Conservation (phyloP, 345 rosid species). For the Heritiera fomes region DNA sequence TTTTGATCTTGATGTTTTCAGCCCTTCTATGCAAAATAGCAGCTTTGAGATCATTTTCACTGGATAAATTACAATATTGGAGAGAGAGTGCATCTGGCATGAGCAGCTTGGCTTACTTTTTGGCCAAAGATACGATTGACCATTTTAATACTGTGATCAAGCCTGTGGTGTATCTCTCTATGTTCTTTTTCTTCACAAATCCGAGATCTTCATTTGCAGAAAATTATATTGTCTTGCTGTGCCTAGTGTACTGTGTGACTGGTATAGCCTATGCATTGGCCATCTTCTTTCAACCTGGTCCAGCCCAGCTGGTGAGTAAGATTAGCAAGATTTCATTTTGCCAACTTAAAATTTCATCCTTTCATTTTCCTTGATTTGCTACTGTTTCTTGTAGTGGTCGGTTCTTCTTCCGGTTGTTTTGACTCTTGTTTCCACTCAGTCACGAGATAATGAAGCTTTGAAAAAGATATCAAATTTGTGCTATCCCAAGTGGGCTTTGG, state of each 20-base stretch:
- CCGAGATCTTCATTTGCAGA: slow-evolving; percentile 81
- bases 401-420: slow-evolving; percentile 96
- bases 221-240: slow-evolving; percentile 75
- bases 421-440: slow-evolving; percentile 78
- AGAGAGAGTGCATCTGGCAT: slow-evolving; percentile 93
- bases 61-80: slow-evolving; percentile 90
- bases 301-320: slow-evolving; percentile 89
- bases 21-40: slow-evolving; percentile 94
- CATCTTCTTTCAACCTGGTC: slow-evolving; percentile 74
- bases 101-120: slow-evolving; percentile 90
- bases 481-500: slow-evolving; percentile 89
- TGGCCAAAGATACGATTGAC: slow-evolving; percentile 90
- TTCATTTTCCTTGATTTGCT: slow-evolving; percentile 18
- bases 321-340: not conserved
- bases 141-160: slow-evolving; percentile 76
- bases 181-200: slow-evolving; percentile 87
- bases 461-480: slow-evolving; percentile 54
- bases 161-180: slow-evolving; percentile 86
- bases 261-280: slow-evolving; percentile 87
- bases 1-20: slow-evolving; percentile 35
- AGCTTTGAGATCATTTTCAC: slow-evolving; percentile 85
- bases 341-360: not conserved
- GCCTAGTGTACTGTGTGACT: slow-evolving; percentile 93
- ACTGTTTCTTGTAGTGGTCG: slow-evolving; percentile 62
- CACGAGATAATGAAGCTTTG: slow-evolving; percentile 34